Evolutionary conservation across 164 flowering plant species (phyloP).

Genomic region (Sextonia rubra): DNA sequence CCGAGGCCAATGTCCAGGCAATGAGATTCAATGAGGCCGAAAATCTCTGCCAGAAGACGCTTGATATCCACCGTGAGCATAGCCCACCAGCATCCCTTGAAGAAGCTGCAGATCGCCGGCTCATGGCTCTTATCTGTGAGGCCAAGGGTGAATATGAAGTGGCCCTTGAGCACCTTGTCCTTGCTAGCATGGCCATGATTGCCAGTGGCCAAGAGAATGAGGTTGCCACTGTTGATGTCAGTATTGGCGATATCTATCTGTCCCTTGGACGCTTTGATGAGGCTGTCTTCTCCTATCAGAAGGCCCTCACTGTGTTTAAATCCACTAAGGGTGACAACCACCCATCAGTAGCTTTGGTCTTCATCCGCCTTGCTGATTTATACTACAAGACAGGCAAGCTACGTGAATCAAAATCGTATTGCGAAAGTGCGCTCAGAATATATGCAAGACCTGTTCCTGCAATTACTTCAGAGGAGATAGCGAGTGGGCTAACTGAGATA

Average conservation of each 20-base stretch:
- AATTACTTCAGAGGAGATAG: slow-evolving; percentile 80
- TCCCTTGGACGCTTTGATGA: slow-evolving; percentile 88
- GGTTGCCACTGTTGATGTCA: slow-evolving; percentile 89
- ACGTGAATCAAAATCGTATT: slow-evolving; percentile 87
- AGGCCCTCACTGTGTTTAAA: slow-evolving; percentile 96
- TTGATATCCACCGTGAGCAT: slow-evolving; percentile 87
- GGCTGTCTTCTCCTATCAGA: slow-evolving; percentile 95
- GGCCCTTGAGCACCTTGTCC: slow-evolving; percentile 97
- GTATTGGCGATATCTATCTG: slow-evolving; percentile 88
- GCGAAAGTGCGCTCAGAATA: slow-evolving; percentile 88
- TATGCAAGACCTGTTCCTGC: slow-evolving; percentile 93
- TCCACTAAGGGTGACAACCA: slow-evolving; percentile 88
- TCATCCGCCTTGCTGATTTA: slow-evolving; percentile 84
- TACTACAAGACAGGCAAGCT: slow-evolving; percentile 91
- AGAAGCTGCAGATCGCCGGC: slow-evolving; percentile 94
- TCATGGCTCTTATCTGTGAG: slow-evolving; percentile 94
- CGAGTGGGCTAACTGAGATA: slow-evolving; percentile 80
- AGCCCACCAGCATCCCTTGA: slow-evolving; percentile 93
- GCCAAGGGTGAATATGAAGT: slow-evolving; percentile 90
- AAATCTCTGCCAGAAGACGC: slow-evolving; percentile 74
- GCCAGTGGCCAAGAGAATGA: slow-evolving; percentile 87
- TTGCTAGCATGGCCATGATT: slow-evolving; percentile 96
- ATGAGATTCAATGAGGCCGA: slow-evolving; percentile 97
- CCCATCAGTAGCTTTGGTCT: slow-evolving; percentile 91
- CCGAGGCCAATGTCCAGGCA: slow-evolving; percentile 96